Percentiles rank a stretch among this genome's conserved stretches.
Evolutionary conservation across 169 alveolate genomes (phyloP).

Genomic region (Plasmodium berghei): DNA sequence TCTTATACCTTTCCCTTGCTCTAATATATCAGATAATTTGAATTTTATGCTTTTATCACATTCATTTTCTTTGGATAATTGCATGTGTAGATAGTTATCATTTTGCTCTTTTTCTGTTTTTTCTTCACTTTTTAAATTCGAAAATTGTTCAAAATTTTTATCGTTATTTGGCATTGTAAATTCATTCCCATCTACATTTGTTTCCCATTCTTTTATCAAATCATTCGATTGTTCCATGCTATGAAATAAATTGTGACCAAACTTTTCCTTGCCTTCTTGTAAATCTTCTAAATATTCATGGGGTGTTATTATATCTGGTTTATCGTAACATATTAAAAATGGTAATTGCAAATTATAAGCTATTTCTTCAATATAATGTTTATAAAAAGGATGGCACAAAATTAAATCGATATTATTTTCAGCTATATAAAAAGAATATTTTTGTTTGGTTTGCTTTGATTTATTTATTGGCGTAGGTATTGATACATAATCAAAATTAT

Average conservation of each 20-base stretch:
- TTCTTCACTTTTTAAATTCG: not conserved
- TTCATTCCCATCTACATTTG: not conserved
- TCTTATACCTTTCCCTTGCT: constrained; percentile 17
- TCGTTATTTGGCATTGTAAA: not conserved
- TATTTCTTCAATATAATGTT: constrained; percentile 73
- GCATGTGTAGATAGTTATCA: constrained; percentile 26
- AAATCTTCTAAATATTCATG: constrained; percentile 69
- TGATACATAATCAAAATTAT: constrained; percentile 63
- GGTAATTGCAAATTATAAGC: constrained; percentile 65
- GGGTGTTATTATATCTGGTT: constrained; percentile 61
- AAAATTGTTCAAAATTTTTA: not conserved
- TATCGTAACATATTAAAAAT: constrained; percentile 67
- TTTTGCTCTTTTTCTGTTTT: not conserved
- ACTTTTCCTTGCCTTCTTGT: constrained; percentile 39
- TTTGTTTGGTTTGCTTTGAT: constrained; percentile 56
- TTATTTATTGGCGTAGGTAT: constrained; percentile 73
- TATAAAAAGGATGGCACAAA: constrained; percentile 75
- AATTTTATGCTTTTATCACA: constrained; percentile 67
- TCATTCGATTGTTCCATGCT: constrained; percentile 6
- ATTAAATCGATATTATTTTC: constrained; percentile 70
- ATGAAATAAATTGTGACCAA: constrained; percentile 23
- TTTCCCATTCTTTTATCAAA: not conserved
- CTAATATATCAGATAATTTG: constrained; percentile 17
- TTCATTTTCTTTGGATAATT: constrained; percentile 67
- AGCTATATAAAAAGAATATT: constrained; percentile 63